These are phyloP conservation scores for Fraxinus nigra DNA, from an alignment of 305 asterid genomes.

Conservation along the genomic window DNA sequence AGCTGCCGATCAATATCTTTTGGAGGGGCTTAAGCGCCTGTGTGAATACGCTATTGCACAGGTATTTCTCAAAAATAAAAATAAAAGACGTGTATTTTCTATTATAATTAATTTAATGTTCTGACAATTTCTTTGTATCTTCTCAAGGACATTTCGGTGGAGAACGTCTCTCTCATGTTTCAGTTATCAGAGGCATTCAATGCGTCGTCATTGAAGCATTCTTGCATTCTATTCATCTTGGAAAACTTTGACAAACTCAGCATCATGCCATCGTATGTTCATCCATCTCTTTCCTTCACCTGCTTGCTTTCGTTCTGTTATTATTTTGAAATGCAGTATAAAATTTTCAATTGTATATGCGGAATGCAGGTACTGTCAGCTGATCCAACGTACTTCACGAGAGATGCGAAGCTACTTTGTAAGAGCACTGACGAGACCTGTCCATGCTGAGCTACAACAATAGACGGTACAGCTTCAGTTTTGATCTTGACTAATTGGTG, in stretches of 20 bases:
- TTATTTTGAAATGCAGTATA: not conserved
- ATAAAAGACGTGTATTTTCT: not conserved
- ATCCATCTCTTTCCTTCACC: not conserved
- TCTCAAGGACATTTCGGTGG: constrained; percentile 74
- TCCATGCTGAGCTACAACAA: constrained; percentile 48
- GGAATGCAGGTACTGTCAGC: constrained; percentile 66
- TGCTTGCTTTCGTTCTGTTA: not conserved
- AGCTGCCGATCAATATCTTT: constrained; percentile 93
- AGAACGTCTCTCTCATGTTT: constrained; percentile 77
- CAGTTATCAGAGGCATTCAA: constrained; percentile 91
- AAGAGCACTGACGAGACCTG: constrained; percentile 59
- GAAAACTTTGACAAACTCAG: constrained; percentile 70
- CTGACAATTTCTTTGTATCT: constrained; percentile 31
- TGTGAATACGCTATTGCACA: constrained; percentile 91
- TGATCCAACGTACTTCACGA: constrained; percentile 71
- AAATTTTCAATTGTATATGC: not conserved
- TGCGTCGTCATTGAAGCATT: constrained; percentile 68
- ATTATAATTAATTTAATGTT: not conserved
- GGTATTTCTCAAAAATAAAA: constrained; percentile 35
- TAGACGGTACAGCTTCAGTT: constrained; percentile 38
- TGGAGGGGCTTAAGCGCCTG: constrained; percentile 93
- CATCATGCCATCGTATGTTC: constrained; percentile 64
- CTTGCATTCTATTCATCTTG: constrained; percentile 78
- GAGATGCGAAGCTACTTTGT: constrained; percentile 80
- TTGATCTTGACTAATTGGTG: constrained; percentile 51